Evolutionary conservation across 441 rosid species (phyloP).

Genomic region (Corymbia citriodora): DNA sequence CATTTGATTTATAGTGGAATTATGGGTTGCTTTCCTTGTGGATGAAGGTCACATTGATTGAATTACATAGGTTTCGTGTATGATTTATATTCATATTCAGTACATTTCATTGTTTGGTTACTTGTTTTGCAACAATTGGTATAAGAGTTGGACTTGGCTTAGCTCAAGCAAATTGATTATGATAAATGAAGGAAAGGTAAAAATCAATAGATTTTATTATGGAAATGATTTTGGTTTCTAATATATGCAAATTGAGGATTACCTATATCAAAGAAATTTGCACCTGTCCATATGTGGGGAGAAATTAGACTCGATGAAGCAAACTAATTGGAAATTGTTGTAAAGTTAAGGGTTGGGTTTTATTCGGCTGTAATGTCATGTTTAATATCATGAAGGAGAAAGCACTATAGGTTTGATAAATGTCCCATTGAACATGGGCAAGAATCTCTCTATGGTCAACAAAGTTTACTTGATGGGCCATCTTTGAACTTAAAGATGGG

Average conservation of each 20-base stretch:
- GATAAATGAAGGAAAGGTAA: background rate
- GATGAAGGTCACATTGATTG: background rate
- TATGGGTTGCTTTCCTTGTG: background rate
- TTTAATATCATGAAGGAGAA: background rate
- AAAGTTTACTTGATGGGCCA: background rate
- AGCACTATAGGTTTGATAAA: no score
- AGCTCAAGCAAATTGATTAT: background rate
- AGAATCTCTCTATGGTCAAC: background rate
- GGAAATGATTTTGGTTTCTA: background rate
- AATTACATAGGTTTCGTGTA: background rate
- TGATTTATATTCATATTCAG: background rate
- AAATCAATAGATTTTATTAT: background rate
- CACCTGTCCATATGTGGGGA: background rate
- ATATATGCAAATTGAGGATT: no score
- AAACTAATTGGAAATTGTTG: background rate
- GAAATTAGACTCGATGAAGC: background rate
- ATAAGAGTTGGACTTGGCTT: background rate
- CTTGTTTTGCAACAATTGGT: background rate
- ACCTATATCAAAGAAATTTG: background rate
- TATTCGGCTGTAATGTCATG: accelerated
- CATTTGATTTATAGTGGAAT: no score
- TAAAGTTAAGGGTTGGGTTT: background rate
- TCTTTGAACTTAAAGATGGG: background rate
- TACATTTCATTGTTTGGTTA: no score
- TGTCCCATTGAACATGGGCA: background rate